Conservation (phyloP, 345 rosid species). For the Ailanthus altissimus region DNA sequence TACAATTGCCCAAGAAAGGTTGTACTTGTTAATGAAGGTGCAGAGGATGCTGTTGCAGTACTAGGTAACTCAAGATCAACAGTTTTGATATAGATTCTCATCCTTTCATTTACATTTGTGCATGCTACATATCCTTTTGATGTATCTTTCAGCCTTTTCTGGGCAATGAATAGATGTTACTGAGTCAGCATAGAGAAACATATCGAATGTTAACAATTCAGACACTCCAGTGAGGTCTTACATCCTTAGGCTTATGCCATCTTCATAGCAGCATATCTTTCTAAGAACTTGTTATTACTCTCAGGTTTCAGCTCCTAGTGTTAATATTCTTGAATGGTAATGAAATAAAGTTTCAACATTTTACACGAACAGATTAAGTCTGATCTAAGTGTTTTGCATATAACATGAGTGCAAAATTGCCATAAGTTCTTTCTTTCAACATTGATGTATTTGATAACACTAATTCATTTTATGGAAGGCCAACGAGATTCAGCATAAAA, state of each 20-base stretch:
- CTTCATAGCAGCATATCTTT: not conserved
- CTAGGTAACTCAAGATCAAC: conserved; percentile 51
- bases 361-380: not conserved
- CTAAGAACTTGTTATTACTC: conserved; percentile 8
- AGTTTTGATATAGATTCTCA: conserved; percentile 5
- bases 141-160: not conserved
- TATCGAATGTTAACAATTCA: not conserved
- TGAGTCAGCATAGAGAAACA: not conserved
- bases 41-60: conserved; percentile 72
- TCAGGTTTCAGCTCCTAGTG: not conserved
- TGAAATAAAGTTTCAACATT: not conserved
- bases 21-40: conserved; percentile 80
- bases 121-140: not conserved
- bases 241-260: not conserved
- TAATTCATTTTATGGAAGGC: not conserved
- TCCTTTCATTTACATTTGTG: not conserved
- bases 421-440: not conserved
- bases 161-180: conserved; percentile 1
- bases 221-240: not conserved
- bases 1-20: conserved; percentile 48
- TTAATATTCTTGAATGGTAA: not conserved
- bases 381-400: not conserved
- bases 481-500: not conserved
- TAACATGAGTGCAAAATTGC: not conserved
- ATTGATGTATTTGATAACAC: not conserved